phyloP scores from a whole-genome alignment of 345 rosid genomes.

The Stellera chamaejasme region DNA sequence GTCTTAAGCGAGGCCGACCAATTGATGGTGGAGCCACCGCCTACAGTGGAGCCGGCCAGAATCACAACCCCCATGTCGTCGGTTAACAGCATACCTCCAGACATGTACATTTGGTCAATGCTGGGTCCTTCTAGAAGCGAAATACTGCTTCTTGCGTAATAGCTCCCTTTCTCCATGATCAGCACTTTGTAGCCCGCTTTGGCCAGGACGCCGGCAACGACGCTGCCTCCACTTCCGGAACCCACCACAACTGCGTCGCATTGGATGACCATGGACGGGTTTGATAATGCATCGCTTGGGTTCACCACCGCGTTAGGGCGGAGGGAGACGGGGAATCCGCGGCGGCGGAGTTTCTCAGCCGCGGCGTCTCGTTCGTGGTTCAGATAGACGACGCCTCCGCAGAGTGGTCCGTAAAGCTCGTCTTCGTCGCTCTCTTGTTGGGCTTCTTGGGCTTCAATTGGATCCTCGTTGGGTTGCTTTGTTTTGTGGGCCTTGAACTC shows the following conservation, averaged over 20 bases:
- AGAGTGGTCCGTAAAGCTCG: conserved; percentile 52
- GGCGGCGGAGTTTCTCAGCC: conserved; percentile 22
- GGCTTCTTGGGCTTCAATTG: not conserved
- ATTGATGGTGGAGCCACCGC: conserved; percentile 79
- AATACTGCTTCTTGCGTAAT: conserved; percentile 54
- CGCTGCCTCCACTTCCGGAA: conserved; percentile 79
- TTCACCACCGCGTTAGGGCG: conserved; percentile 8
- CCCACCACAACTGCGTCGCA: conserved; percentile 86
- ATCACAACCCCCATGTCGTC: conserved; percentile 42
- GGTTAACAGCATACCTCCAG: conserved; percentile 48
- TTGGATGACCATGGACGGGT: conserved; percentile 37
- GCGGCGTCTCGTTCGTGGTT: conserved; percentile 37
- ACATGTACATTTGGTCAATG: conserved; percentile 67
- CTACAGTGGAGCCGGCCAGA: conserved; percentile 79
- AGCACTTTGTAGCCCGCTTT: conserved; percentile 70
- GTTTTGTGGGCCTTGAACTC: conserved; percentile 17
- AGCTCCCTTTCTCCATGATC: conserved; percentile 70
- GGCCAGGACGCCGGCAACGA: conserved; percentile 67
- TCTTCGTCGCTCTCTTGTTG: conserved; percentile 17
- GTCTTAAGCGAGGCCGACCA: conserved; percentile 82
- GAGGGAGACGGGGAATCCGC: conserved; percentile 37
- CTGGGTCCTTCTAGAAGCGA: conserved; percentile 70
- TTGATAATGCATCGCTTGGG: not conserved
- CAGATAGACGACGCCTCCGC: conserved; percentile 39
- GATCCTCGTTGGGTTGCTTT: not conserved